Base-by-base conservation (phyloP, 2,329 filamentous ascomycete genomes). In the Colletotrichum phormii region DNA sequence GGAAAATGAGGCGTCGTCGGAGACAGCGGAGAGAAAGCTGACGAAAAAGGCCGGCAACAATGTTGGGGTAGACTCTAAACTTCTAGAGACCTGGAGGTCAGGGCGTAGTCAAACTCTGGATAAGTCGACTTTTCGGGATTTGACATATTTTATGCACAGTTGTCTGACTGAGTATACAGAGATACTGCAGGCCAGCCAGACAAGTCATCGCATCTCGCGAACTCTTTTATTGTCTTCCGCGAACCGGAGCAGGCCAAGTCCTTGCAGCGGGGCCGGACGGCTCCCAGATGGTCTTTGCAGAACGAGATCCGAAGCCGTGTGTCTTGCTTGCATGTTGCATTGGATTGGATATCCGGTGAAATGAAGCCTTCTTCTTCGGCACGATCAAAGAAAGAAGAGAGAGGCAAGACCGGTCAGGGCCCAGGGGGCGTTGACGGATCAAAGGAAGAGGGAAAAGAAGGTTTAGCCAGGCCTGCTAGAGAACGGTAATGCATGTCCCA, bases 191-290 rank as follows among this genome's bases (percentile, higher is more conserved):
- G 18, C 46, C 62, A 51, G 63, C 63, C 26, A 60, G 66, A 70
- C 70, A 72, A 72, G 72, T 74, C 72, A 74, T 70, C 72, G 70
- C 57, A 73, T 73, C 53, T 63, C 65, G 58, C 62, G 60, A 73
- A 69, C 72, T 69, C 55, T 72, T 55, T 59, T 57, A 65, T 63
- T 69, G 70, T 73, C 61, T 69, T 64, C 58, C 55, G 64, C 60
- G 61, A 70, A 65, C 72, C 64, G 69, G 61, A 53, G 49, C 72
- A 73, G 64, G 64, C 64, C 46, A 60, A 33, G 61, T 55, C 70
- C 70, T 54, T 74, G 72, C 42, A 49, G 12, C 22, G 55, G 24
- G 22, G 55, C 55, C 26, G 35, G 22, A 26, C 59, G 63, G n/a
- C 31, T 63, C n/a, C 57, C 49, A 53, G 54, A 37, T 65, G 55